Conservation (phyloP, 1,284 basidiomycete genomes). For the Leccinum pachyderme region DNA sequence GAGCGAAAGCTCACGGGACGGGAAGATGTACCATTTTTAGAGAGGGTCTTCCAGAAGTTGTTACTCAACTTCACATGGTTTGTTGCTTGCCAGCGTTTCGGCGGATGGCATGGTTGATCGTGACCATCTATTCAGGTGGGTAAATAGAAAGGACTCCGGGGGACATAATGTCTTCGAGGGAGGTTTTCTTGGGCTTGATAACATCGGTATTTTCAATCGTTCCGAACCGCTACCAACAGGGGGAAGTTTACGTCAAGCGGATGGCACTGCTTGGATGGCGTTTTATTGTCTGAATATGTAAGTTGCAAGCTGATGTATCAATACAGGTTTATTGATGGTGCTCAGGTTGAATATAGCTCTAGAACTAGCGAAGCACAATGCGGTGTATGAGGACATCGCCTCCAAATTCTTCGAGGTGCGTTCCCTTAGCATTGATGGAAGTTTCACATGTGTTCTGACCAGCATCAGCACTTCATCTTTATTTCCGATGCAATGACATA, state of each 20-base stretch:
- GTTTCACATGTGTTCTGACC: constrained; percentile 2
- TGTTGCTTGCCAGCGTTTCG: constrained; percentile 16
- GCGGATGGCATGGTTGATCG: constrained; percentile 1
- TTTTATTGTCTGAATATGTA: constrained; percentile 97
- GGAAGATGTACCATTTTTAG: constrained; percentile 91
- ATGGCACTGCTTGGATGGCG: constrained; percentile 99
- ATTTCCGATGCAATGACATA: constrained; percentile 98
- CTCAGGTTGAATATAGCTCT: constrained; percentile 91
- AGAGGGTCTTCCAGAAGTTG: constrained; percentile 97
- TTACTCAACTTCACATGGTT: constrained; percentile 96
- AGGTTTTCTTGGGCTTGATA: constrained; percentile 96
- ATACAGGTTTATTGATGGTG: constrained; percentile 4
- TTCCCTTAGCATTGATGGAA: not conserved
- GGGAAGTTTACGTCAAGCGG: constrained; percentile 89
- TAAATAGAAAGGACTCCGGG: constrained; percentile 94
- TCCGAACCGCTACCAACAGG: constrained; percentile 96
- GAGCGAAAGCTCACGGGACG: constrained; percentile 92
- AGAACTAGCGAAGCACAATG: constrained; percentile 96
- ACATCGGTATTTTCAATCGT: constrained; percentile 97
- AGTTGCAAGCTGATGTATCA: constrained; percentile 22
- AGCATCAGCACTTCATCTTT: constrained; percentile 84
- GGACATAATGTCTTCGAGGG: constrained; percentile 98
- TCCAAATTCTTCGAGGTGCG: constrained; percentile 93
- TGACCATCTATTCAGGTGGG: constrained; percentile 68
- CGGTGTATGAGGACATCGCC: constrained; percentile 98